Conservation (phyloP, 2,329 filamentous ascomycete genomes). For the Cordyceps cicadae region DNA sequence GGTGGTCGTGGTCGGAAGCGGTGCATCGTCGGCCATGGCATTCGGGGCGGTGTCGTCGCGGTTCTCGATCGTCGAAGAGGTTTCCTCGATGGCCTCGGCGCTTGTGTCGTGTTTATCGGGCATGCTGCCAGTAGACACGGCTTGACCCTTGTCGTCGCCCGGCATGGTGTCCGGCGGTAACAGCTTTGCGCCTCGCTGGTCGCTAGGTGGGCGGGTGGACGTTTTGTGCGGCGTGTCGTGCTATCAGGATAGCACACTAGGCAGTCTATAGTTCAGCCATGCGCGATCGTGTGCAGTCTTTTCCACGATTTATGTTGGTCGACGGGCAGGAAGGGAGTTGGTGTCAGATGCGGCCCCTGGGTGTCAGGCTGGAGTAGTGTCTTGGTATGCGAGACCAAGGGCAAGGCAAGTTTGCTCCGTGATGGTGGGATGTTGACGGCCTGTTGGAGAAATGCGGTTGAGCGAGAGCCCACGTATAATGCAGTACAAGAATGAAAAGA, state of each 20-base stretch:
- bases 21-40: background rate
- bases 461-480: background rate
- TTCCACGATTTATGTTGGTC: background rate
- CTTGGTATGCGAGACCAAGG: background rate
- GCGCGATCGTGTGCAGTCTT: background rate
- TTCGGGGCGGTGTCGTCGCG: background rate
- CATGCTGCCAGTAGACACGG: background rate
- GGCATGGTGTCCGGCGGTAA: background rate
- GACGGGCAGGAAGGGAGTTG: background rate
- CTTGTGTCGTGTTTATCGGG: background rate
- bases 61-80: background rate
- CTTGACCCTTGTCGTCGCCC: background rate
- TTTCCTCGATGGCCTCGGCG: background rate
- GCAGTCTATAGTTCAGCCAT: slow-evolving; percentile 3
- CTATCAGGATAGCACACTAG: background rate
- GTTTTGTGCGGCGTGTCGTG: background rate
- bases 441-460: background rate
- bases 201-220: background rate
- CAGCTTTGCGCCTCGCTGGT: background rate
- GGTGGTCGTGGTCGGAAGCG: background rate
- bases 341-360: background rate
- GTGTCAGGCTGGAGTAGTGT: background rate
- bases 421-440: background rate
- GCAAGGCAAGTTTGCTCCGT: background rate
- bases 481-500: background rate